Evolutionary conservation across 225 moss, liverwort and hornwort species (phyloP).

Genomic region (Takakia lepidozioides): DNA sequence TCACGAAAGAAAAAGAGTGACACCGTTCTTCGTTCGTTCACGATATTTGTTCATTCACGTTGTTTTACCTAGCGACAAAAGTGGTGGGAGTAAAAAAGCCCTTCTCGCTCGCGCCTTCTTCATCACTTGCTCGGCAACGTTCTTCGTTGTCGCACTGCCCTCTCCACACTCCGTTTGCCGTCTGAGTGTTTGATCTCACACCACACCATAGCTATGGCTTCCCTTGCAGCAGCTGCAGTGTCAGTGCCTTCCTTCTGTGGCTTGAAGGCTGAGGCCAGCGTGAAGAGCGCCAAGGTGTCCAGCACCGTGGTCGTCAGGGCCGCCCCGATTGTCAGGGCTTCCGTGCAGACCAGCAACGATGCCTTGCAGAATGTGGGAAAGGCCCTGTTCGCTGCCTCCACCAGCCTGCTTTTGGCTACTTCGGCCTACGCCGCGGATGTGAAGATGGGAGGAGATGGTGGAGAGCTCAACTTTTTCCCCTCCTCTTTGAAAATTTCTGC

Average conservation of each 20-base stretch:
- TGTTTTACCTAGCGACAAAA: no score
- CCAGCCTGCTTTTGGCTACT: slow-evolving; percentile 47
- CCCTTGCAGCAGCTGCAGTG: slow-evolving; percentile 28
- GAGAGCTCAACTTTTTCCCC: slow-evolving; percentile 37
- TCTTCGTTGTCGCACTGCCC: no score
- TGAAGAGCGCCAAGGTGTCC: slow-evolving; percentile 19
- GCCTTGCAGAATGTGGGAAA: slow-evolving; percentile 45
- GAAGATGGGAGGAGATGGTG: slow-evolving; percentile 63
- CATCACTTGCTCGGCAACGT: no score
- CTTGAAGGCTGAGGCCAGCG: slow-evolving; percentile 40
- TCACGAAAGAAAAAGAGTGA: no score
- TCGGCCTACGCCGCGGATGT: slow-evolving; percentile 52
- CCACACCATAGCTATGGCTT: no score
- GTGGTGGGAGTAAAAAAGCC: no score
- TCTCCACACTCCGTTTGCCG: no score
- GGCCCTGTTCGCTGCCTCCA: slow-evolving; percentile 62
- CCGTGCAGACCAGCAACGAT: slow-evolving; percentile 29
- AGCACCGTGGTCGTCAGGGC: slow-evolving; percentile 44
- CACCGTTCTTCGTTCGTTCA: no score
- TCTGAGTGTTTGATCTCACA: no score
- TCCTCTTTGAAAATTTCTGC: neutral
- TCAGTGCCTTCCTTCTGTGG: slow-evolving; percentile 46
- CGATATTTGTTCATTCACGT: no score
- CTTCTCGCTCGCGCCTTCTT: no score
- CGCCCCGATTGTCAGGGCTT: slow-evolving; percentile 30